A percentile compares a stretch with the other conserved stretches of the same genome.
Conservation (phyloP, 148 eudicot genomes). For the Selenicereus undatus region DNA sequence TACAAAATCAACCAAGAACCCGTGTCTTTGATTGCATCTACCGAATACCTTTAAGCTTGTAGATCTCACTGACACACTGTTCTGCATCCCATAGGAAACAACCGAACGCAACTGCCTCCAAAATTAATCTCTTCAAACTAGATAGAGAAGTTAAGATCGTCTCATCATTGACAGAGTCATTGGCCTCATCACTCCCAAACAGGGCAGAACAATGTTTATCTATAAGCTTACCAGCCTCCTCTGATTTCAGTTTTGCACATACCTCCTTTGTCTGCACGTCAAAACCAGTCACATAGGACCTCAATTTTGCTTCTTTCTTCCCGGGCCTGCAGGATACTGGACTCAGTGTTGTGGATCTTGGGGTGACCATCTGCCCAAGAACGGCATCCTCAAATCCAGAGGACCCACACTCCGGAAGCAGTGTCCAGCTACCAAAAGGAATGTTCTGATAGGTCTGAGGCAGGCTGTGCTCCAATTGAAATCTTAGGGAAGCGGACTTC, state of each 20-base stretch:
- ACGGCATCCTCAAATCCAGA: conserved; percentile 27
- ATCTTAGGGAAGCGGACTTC: conserved; percentile 69
- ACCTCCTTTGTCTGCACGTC: conserved; percentile 42
- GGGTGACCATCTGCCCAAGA: conserved; percentile 27
- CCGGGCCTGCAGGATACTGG: conserved; percentile 29
- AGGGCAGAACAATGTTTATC: conserved; percentile 63
- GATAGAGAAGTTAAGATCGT: conserved; percentile 62
- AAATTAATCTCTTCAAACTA: conserved; percentile 69
- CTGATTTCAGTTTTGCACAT: conserved; percentile 57
- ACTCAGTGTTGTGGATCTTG: conserved; percentile 29
- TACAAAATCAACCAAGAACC: conserved; percentile 12
- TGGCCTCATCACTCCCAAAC: conserved; percentile 43
- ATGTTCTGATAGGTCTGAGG: conserved; percentile 17
- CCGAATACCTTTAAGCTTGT: conserved; percentile 45
- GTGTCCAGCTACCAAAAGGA: conserved; percentile 29
- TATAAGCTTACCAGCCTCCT: conserved; percentile 51
- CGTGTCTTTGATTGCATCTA: not conserved
- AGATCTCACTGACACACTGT: conserved; percentile 42
- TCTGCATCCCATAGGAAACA: conserved; percentile 89
- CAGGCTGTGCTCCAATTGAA: conserved; percentile 47
- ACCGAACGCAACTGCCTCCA: conserved; percentile 89
- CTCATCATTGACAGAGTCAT: conserved; percentile 29
- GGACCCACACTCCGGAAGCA: conserved; percentile 25
- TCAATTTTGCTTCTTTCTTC: conserved; percentile 41
- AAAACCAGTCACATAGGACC: conserved; percentile 49